phyloP scores from a whole-genome alignment of 495 filamentous ascomycete species.

The Xylaria curta region DNA sequence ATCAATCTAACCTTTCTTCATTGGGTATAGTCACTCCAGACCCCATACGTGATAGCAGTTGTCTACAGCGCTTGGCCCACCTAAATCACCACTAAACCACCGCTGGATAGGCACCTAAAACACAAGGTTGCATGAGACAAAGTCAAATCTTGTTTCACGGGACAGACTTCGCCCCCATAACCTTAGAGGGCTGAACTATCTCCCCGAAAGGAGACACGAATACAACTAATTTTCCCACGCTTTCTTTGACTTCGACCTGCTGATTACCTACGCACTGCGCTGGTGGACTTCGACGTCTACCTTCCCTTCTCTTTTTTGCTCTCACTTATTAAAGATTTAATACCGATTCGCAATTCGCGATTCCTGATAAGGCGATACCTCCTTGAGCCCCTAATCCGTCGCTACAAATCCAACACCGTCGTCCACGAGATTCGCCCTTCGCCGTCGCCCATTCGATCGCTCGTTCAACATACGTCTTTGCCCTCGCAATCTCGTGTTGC shows the following conservation, averaged over 20 bases:
- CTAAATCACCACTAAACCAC: slow-evolving; percentile 26
- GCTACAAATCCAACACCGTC: not conserved
- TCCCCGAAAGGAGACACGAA: slow-evolving; percentile 8
- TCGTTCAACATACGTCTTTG: not conserved
- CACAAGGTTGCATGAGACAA: too few relatives aligned
- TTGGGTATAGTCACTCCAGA: not conserved
- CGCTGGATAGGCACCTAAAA: not conserved
- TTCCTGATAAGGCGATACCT: slow-evolving; percentile 35
- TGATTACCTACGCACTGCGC: slow-evolving; percentile 28
- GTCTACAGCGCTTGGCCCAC: slow-evolving; percentile 7
- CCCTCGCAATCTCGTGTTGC: slow-evolving; percentile 1
- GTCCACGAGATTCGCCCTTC: not conserved
- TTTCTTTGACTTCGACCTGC: slow-evolving; percentile 26
- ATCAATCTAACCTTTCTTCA: slow-evolving; percentile 2
- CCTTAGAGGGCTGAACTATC: slow-evolving; percentile 6
- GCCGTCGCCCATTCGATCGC: not conserved
- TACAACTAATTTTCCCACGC: slow-evolving; percentile 8
- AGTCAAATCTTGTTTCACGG: too few relatives aligned
- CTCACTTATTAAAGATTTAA: slow-evolving; percentile 36
- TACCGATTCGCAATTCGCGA: slow-evolving; percentile 39
- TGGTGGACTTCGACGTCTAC: slow-evolving; percentile 32
- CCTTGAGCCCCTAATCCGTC: slow-evolving; percentile 27
- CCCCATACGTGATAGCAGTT: not conserved
- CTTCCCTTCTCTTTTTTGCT: slow-evolving; percentile 29
- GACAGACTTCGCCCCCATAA: slow-evolving; percentile 17